Percentiles rank a stretch among this genome's conserved stretches.
phyloP scores from a whole-genome alignment of 2,329 filamentous ascomycete species.

The Pseudogymnoascus sp. region DNA sequence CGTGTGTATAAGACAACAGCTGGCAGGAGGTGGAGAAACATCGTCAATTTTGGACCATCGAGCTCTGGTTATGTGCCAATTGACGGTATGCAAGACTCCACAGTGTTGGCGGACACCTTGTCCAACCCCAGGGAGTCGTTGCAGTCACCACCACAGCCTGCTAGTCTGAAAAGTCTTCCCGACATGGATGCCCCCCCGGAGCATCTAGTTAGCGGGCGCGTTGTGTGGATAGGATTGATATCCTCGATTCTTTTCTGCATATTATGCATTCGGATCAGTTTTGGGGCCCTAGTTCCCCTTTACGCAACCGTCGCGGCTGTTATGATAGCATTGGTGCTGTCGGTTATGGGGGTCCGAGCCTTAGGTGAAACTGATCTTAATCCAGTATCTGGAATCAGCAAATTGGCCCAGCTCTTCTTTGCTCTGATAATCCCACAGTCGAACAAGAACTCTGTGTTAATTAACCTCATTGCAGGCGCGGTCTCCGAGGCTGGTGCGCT shows the following conservation, averaged over 20 bases:
- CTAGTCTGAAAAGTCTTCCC: constrained; percentile 20
- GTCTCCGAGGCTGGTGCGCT: constrained; percentile 78
- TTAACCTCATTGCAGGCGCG: constrained; percentile 89
- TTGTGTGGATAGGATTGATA: constrained; percentile 67
- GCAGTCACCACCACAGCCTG: neutral
- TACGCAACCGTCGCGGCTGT: constrained; percentile 71
- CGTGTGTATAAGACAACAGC: constrained; percentile 21
- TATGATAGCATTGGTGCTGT: constrained; percentile 72
- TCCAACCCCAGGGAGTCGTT: neutral
- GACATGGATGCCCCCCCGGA: constrained; percentile 73
- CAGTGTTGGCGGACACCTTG: neutral
- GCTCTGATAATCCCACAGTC: constrained; percentile 77
- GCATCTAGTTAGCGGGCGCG: constrained; percentile 67
- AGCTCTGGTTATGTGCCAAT: constrained; percentile 25
- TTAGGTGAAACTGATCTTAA: constrained; percentile 85
- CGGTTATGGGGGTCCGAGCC: constrained; percentile 65
- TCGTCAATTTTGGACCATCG: constrained; percentile 17
- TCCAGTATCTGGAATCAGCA: constrained; percentile 92
- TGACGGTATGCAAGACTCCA: constrained; percentile 15
- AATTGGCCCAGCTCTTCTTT: constrained; percentile 92
- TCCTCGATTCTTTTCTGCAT: constrained; percentile 75
- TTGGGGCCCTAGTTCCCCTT: constrained; percentile 73
- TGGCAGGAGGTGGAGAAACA: constrained; percentile 26
- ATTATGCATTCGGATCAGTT: constrained; percentile 71
- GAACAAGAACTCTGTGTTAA: constrained; percentile 79